These are phyloP conservation scores for Erigeron philadelphicus DNA, from an alignment of 140 eudicot species.

Conservation along the genomic window DNA sequence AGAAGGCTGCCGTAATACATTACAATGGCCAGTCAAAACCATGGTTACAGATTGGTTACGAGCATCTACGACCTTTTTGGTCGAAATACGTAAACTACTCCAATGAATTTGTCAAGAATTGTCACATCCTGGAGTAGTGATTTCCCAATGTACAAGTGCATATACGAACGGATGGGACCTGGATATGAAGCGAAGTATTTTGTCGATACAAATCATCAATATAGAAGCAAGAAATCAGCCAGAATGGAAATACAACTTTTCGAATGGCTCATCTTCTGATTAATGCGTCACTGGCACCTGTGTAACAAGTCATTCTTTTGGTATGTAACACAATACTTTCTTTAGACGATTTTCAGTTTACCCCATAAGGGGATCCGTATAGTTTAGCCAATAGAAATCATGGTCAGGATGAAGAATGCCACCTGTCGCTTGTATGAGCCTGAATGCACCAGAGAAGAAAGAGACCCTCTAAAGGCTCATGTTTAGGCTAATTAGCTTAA, in stretches of 20 bases:
- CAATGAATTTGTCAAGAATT: conserved; percentile 75
- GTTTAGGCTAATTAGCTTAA: conserved; percentile 21
- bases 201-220: conserved; percentile 35
- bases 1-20: conserved; percentile 91
- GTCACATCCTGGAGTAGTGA: conserved; percentile 89
- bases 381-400: conserved; percentile 37
- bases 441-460: conserved; percentile 28
- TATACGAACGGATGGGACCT: conserved; percentile 28
- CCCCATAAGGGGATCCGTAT: conserved; percentile 27
- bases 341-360: conserved; percentile 45
- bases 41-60: conserved; percentile 96
- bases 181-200: conserved; percentile 21
- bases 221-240: conserved; percentile 28
- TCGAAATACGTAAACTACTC: conserved; percentile 87
- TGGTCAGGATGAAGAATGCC: conserved; percentile 22
- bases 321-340: conserved; percentile 54
- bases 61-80: conserved; percentile 97
- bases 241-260: conserved; percentile 18
- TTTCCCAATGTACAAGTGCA: conserved; percentile 15
- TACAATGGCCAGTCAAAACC: conserved; percentile 99
- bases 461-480: conserved; percentile 4
- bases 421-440: conserved; percentile 18
- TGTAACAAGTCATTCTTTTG: conserved; percentile 46
- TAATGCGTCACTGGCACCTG: conserved; percentile 22
- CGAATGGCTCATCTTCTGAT: conserved; percentile 20